These are phyloP conservation scores for Dalbergia cultrata DNA, from an alignment of 306 rosid genomes.

Conservation along the genomic window DNA sequence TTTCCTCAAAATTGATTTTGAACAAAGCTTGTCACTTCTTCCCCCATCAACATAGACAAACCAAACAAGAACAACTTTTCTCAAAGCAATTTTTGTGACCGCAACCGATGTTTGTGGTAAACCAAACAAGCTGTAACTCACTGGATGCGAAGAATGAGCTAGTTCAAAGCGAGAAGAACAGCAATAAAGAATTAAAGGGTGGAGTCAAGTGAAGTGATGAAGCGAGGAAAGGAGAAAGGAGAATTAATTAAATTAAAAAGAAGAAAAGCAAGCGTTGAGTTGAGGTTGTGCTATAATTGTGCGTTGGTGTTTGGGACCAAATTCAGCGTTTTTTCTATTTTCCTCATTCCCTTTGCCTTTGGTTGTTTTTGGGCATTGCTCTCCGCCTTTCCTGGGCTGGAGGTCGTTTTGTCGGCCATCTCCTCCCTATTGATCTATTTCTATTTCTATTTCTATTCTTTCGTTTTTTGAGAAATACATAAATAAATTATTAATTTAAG, in stretches of 20 bases:
- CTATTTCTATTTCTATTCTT: not conserved
- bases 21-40: no score
- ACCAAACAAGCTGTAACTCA: no score
- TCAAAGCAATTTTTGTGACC: no score
- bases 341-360: not conserved
- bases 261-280: not conserved
- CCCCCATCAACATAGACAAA: no score
- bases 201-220: no score
- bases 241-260: not conserved
- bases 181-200: no score
- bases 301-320: conserved; percentile 11
- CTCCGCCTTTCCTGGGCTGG: conserved; percentile 66
- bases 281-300: not conserved
- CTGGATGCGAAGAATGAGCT: no score
- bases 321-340: conserved; percentile 4
- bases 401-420: conserved; percentile 67
- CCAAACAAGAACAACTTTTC: no score
- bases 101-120: no score
- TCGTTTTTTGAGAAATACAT: not conserved
- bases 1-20: no score
- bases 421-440: not conserved
- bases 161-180: not conserved
- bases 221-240: not conserved
- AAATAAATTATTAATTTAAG: no score
- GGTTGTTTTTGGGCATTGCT: conserved; percentile 37